Evolutionary conservation across 805 yeast species (phyloP).

Genomic region (Ogataea ramenticola): DNA sequence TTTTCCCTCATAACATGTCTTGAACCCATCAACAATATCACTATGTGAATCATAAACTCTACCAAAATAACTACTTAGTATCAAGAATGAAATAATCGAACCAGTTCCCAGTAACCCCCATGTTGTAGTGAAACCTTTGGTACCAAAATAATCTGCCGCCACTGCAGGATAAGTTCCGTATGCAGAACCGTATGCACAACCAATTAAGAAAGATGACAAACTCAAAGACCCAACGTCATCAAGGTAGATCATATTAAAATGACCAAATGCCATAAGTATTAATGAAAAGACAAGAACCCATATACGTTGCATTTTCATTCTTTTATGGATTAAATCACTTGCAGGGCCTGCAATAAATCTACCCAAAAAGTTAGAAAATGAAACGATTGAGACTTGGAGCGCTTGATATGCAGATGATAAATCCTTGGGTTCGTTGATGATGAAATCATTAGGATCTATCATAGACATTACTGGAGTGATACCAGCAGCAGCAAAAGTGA

Average conservation of each 20-base stretch:
- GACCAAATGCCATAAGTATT: slow-evolving; percentile 29
- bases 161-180: slow-evolving; percentile 75
- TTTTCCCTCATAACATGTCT: slow-evolving; percentile 35
- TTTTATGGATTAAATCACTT: slow-evolving; percentile 53
- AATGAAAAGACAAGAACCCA: slow-evolving; percentile 53
- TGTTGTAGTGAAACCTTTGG: slow-evolving; percentile 58
- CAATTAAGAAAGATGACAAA: slow-evolving; percentile 47
- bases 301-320: slow-evolving; percentile 46
- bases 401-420: slow-evolving; percentile 52
- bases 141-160: slow-evolving; percentile 66
- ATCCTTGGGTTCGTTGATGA: slow-evolving; percentile 13
- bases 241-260: slow-evolving; percentile 26
- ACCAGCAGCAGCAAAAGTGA: neutral
- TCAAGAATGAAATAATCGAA: slow-evolving; percentile 47
- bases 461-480: slow-evolving; percentile 3
- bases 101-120: slow-evolving; percentile 77
- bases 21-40: slow-evolving; percentile 30
- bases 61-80: slow-evolving; percentile 52
- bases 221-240: slow-evolving; percentile 38
- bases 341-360: slow-evolving; percentile 57
- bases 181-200: slow-evolving; percentile 60
- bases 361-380: slow-evolving; percentile 60
- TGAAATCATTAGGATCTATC: slow-evolving; percentile 2
- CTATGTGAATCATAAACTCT: slow-evolving; percentile 39
- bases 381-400: slow-evolving; percentile 59